Percentiles rank a stretch among this genome's conserved stretches.
These are phyloP conservation scores for Saprolegnia parasitica DNA, from an alignment of 352 stramenopile species.

Conservation along the genomic window DNA sequence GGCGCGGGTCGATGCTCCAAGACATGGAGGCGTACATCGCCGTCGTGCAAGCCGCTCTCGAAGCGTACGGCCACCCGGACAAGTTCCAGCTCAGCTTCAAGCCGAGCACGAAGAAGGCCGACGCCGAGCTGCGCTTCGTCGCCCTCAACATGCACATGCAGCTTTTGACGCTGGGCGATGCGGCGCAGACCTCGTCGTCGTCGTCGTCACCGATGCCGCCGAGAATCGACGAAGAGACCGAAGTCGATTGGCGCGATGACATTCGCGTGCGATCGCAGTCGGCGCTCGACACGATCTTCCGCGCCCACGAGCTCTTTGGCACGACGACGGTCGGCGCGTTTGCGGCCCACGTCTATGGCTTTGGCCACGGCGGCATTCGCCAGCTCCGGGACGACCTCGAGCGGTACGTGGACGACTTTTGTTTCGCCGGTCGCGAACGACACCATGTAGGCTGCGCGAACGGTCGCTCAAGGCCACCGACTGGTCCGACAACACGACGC, in stretches of 20 bases:
- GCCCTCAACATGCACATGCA: constrained; percentile 83
- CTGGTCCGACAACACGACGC: constrained; percentile 61
- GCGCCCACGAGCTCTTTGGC: constrained; percentile 61
- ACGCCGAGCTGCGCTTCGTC: constrained; percentile 67
- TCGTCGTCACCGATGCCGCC: not conserved
- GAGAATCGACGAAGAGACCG: not conserved
- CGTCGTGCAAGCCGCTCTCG: constrained; percentile 70
- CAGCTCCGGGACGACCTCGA: constrained; percentile 69
- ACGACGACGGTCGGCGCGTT: constrained; percentile 80
- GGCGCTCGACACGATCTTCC: constrained; percentile 35
- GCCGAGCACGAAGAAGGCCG: constrained; percentile 82
- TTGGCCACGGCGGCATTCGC: constrained; percentile 67
- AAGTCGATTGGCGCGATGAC: constrained; percentile 5
- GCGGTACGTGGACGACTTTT: not conserved
- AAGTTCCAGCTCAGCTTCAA: constrained; percentile 77
- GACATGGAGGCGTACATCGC: constrained; percentile 80
- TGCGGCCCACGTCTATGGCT: constrained; percentile 78
- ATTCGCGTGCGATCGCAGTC: not conserved
- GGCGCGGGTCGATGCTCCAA: constrained; percentile 60
- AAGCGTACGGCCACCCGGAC: constrained; percentile 62
- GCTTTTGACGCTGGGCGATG: constrained; percentile 68
- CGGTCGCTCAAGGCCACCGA: constrained; percentile 51
- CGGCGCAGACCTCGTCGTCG: constrained; percentile 36
- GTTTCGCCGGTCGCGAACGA: not conserved
- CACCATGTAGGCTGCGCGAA: constrained; percentile 32